Evolutionary conservation across 345 rosid genomes (phyloP), one percentile per base, ranked within the genome.

Genomic region (Citropsis articulata): DNA sequence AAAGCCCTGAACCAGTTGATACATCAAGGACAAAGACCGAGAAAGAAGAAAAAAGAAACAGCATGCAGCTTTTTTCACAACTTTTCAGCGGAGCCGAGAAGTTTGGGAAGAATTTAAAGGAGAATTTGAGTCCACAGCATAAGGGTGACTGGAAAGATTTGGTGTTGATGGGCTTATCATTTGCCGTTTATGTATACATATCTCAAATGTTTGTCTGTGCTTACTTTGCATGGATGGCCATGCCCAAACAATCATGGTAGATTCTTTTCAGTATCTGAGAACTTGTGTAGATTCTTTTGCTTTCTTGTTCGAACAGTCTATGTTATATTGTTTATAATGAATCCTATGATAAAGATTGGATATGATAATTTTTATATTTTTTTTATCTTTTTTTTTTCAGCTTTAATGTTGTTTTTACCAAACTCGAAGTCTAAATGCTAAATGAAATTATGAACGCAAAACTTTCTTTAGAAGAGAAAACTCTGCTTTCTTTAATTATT

Each of bases 81-180:
- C 24, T 86, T 31, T 24, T 83, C 4, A 57, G 36, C 1, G 61
- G 79, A 65, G 77, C 75, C 0, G 79, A 76, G 73, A 86, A 82
- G 68, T 50, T 86, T 38, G 89, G 88, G 66, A 85, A 78, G 73
- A 82, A 76, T 1, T 65, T 91, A 78, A 85, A 80, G 84, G 80
- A 81, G 66, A 78, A 30, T 40, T 78, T 86, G 87, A 87, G 90
- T 60, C 93, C 92, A 7, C 77, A 84, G 81, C 85, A 78, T 62
- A 90, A 90, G 85, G 98, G 98, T 61, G 98, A 90, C 64, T 86
- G 94, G 86, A 95, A 91, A 80, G 98, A 95, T 78, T 60, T 90
- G 71, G 82, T 85, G 77, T 83, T 93, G 82, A 93, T 91, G 95
- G 85, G 94, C 59, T 80, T 95, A n/a, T 89, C 98, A 12, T 93